Evolutionary conservation across 2,329 filamentous ascomycete genomes (phyloP).

Genomic region (Neurospora crassa): DNA sequence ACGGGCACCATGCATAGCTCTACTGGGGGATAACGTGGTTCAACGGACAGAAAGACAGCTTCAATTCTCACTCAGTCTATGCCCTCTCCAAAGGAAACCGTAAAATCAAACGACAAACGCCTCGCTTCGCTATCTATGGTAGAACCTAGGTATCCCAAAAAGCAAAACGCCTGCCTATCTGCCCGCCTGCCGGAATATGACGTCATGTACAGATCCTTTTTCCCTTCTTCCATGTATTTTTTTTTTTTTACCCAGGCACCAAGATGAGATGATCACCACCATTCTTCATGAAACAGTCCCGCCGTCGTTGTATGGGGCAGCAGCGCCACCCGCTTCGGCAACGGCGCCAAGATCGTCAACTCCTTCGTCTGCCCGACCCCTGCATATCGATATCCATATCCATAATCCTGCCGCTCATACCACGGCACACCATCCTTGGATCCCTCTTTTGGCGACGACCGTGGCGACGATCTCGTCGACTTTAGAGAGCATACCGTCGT

Average conservation of each 20-base stretch:
- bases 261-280: background rate
- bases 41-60: background rate
- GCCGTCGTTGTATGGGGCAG: background rate
- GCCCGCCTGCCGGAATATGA: background rate
- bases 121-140: background rate
- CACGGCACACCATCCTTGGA: conserved; percentile 1
- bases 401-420: conserved; percentile 1
- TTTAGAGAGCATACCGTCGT: background rate
- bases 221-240: background rate
- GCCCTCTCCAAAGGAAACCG: background rate
- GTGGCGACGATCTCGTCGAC: background rate
- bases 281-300: conserved; percentile 11
- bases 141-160: background rate
- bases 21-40: background rate
- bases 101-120: background rate
- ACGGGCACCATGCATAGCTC: background rate
- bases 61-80: background rate
- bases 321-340: conserved; percentile 4
- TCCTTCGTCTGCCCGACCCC: conserved; percentile 4
- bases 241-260: background rate
- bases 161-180: conserved; percentile 2
- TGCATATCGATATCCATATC: background rate
- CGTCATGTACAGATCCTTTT: background rate
- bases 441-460: background rate
- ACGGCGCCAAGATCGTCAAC: background rate